Evolutionary conservation across 2,329 filamentous ascomycete genomes (phyloP), one percentile per base, ranked within the genome.

Genomic region (Pseudogymnoascus sp.): DNA sequence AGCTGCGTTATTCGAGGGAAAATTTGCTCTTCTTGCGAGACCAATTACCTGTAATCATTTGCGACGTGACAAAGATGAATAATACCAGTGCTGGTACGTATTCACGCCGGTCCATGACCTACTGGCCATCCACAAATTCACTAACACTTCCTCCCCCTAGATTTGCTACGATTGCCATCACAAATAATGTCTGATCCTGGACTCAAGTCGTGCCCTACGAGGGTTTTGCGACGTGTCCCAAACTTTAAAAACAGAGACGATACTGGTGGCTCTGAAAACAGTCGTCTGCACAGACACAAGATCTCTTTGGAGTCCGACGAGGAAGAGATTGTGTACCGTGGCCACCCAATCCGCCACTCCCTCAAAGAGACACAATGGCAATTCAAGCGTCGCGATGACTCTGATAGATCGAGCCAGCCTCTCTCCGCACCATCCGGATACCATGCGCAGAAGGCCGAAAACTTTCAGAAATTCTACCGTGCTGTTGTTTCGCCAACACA

Each of bases 401-500:
- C 69, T 38, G 70, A 73, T 61, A 66, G 65, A 38, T 70, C 71
- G 12, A 74, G 71, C 43, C 80, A 81, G 56, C 82, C 83, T 5
- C 75, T 84, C 37, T 75, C 80, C 60, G 84, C 84, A 21, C 84
- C 84, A 9, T 72, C 78, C 18, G 82, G 79, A 7, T 72, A 82
- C 36, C 74, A 72, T 38, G 80, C 82, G 25, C 85, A 88, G 71
- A 81, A 82, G 67, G 80, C 80, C 36, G 84, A 88, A 71, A 86
- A 86, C n/a, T 88, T 88, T 68, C 82, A 86, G 71, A 79, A 82
- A 61, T 88, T 88, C 70, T 88, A 85, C 75, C 85, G 86, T 70
- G 84, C 85, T 9, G 86, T 88, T n/a, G 80, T 84, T 3, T 88
- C 86, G 36, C 86, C 86, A 6, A 86, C 84, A 12, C 84, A 88